Percentiles rank a stretch among this genome's conserved stretches.
phyloP scores from a whole-genome alignment of 106 monocot genomes.

The Triglochin maritima region DNA sequence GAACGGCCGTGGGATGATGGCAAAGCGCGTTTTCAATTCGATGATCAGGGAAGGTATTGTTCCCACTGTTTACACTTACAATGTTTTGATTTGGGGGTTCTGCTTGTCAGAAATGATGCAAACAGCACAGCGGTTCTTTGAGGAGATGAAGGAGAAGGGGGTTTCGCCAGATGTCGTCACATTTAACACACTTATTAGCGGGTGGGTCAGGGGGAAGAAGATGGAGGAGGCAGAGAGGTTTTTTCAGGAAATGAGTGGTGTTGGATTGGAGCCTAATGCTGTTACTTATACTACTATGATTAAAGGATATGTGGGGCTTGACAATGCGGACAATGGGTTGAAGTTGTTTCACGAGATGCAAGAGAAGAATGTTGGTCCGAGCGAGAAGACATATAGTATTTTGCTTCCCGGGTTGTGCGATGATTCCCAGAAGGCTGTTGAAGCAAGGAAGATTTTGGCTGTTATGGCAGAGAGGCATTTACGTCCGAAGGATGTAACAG shows the following conservation, averaged over 20 bases:
- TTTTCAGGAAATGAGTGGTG: constrained; percentile 16
- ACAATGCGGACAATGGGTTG: constrained; percentile 49
- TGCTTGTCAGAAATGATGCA: constrained; percentile 71
- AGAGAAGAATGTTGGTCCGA: constrained; percentile 40
- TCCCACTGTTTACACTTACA: constrained; percentile 72
- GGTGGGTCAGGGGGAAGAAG: constrained; percentile 24
- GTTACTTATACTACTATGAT: constrained; percentile 81
- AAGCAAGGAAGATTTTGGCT: constrained; percentile 43
- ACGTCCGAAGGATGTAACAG: constrained; percentile 53
- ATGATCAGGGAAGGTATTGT: constrained; percentile 61
- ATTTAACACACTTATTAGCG: constrained; percentile 25
- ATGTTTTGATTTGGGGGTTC: constrained; percentile 85
- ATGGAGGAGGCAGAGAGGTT: constrained; percentile 25
- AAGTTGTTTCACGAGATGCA: constrained; percentile 50
- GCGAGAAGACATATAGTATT: constrained; percentile 59
- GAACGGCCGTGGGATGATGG: constrained; percentile 73
- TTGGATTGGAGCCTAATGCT: constrained; percentile 28
- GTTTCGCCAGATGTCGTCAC: constrained; percentile 38
- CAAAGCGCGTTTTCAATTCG: constrained; percentile 66
- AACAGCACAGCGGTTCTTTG: constrained; percentile 60
- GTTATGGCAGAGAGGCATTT: constrained; percentile 68
- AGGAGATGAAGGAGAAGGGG: constrained; percentile 62
- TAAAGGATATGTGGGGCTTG: constrained; percentile 51
- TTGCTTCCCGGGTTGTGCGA: constrained; percentile 81
- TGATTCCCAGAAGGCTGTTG: constrained; percentile 25